These are phyloP conservation scores for Blastocystis hominis DNA, from an alignment of 352 stramenopile genomes.

Conservation along the genomic window DNA sequence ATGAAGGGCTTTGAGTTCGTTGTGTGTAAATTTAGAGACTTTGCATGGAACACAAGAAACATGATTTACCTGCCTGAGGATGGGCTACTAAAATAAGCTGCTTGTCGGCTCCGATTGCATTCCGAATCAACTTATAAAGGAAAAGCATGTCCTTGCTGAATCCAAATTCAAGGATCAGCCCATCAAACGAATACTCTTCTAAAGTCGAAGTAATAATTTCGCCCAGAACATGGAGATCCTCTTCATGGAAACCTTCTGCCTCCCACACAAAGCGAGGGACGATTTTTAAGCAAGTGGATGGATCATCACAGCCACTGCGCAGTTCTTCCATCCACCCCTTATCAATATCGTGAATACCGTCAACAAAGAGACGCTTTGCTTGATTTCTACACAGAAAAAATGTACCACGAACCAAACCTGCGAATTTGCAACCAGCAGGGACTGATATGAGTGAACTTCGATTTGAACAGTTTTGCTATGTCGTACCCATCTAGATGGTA, in stretches of 20 bases:
- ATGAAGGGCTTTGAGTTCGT: background rate
- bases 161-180: constrained; percentile 36
- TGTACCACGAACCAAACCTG: background rate
- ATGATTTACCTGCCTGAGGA: background rate
- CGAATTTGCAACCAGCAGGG: constrained; percentile 34
- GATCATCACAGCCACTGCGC: background rate
- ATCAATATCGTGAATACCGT: constrained; percentile 22
- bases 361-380: background rate
- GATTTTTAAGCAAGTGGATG: background rate
- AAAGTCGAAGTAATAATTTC: background rate
- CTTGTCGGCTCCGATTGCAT: background rate
- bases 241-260: background rate
- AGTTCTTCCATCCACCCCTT: background rate
- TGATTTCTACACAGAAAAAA: background rate
- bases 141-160: background rate
- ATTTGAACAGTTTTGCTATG: constrained; percentile 15
- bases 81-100: constrained; percentile 9
- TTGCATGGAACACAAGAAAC: background rate
- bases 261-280: constrained; percentile 38
- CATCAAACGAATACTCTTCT: constrained; percentile 37
- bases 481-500: constrained; percentile 31
- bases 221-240: background rate
- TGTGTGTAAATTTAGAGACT: background rate
- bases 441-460: constrained; percentile 55
- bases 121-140: background rate